Evolutionary conservation across 2,329 filamentous ascomycete genomes (phyloP), one percentile per base, ranked within the genome.

Genomic region (Talaromyces sp.): DNA sequence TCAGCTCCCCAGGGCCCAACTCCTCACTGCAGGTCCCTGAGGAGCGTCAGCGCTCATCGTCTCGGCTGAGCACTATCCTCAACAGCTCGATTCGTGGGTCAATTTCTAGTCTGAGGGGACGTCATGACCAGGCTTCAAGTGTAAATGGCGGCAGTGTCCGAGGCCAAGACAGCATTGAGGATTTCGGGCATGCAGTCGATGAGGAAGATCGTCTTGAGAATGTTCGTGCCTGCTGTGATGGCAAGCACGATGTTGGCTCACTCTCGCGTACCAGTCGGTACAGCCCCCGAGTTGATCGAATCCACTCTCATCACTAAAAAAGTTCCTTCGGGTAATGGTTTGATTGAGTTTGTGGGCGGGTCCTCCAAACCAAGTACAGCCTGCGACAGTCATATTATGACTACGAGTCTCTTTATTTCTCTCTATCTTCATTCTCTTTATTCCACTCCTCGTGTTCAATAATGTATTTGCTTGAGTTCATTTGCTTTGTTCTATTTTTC

Each of bases 161-260:
- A 40, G 70, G 66, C 14, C 85, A 87, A 58, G 89, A 93, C 68
- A 91, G 87, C 65, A 89, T 89, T 3, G 91, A 96, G 71, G 91
- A 97, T 68, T 71, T 96, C 52, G 81, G 90, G 51, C 82, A 87
- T 64, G 89, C 93, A 74, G 81, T 74, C 44, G 72, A 77, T 48
- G 71, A 84, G 57, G 80, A 87, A 22, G 89, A 92, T 68, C 82
- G 87, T 57, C 80, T 97, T 65, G 93, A 97, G 80, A 97, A 99
- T 71, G 94, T 99, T 60, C 83, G 94, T 69, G 92, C 93, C 54
- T 99, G 94, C 77, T 99, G 94, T 74, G 94, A 97, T 82, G 94
- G 87, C 62, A 90, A 89, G 76, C 88, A 91, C 65, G 87, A 91
- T 69, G 88, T 91, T 48, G 64, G 73, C 37, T 72, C 73, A 22